Evolutionary conservation across 306 rosid genomes (phyloP).

Genomic region (Begonia peltatifolia): DNA sequence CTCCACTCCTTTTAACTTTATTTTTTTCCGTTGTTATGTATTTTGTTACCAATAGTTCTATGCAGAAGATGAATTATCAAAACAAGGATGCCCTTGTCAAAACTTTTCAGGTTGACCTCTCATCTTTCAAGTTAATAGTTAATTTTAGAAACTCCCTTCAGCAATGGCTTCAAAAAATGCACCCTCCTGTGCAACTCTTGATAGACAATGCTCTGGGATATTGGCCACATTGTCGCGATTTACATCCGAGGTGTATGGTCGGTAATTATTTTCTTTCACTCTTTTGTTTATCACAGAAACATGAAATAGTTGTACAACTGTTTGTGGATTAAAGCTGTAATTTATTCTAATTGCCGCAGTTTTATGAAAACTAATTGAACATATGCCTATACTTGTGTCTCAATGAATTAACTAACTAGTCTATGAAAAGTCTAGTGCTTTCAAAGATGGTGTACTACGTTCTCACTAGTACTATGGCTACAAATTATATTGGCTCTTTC

Average conservation of each 20-base stretch:
- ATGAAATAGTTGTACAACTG: no score
- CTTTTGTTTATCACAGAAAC: neutral
- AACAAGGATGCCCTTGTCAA: conserved; percentile 44
- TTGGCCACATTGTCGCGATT: conserved; percentile 63
- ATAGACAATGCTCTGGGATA: conserved; percentile 87
- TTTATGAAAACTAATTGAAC: no score
- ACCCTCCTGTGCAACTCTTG: conserved; percentile 64
- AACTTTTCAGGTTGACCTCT: conserved; percentile 58
- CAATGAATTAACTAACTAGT: neutral
- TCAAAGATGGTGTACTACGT: conserved; percentile 2
- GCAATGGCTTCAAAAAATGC: conserved; percentile 68
- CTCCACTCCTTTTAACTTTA: neutral
- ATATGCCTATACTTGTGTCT: neutral
- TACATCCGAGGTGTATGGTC: conserved; percentile 67
- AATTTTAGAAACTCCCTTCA: conserved; percentile 41
- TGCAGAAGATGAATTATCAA: conserved; percentile 37
- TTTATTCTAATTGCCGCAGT: no score
- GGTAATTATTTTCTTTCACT: conserved; percentile 29
- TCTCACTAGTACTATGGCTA: conserved; percentile 23
- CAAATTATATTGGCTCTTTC: conserved; percentile 76
- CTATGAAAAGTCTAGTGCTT: neutral
- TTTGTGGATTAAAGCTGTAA: no score
- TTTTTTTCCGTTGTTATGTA: conserved; percentile 7
- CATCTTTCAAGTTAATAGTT: conserved; percentile 41
- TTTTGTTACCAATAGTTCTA: conserved; percentile 11